Percentiles rank a stretch among this genome's conserved stretches.
Evolutionary conservation across 768 basidiomycete species (phyloP).

Genomic region (Cubamyces sp.): DNA sequence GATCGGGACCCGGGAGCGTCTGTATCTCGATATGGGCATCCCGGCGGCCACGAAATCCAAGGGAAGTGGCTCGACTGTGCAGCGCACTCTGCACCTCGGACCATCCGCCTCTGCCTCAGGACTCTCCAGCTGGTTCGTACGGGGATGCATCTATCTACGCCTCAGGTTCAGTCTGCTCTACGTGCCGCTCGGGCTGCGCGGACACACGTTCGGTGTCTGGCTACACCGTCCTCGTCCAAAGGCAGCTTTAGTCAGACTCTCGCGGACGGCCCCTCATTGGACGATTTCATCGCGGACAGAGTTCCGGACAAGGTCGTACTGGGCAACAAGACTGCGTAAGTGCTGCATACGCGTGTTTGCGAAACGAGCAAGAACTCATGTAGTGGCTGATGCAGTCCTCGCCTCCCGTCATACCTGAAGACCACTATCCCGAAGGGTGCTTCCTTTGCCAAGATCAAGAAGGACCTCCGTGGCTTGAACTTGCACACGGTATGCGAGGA

Average conservation of each 20-base stretch:
- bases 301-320: constrained; percentile 63
- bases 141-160: constrained; percentile 7
- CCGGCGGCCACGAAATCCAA: constrained; percentile 23
- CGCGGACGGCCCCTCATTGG: constrained; percentile 70
- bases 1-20: constrained; percentile 21
- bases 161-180: constrained; percentile 16
- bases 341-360: constrained; percentile 10
- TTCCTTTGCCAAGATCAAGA: constrained; percentile 92
- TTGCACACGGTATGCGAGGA: constrained; percentile 99
- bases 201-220: constrained; percentile 46
- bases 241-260: constrained; percentile 55
- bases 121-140: too few species aligned
- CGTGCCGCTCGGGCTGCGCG: constrained; percentile 23
- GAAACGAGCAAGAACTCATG: neutral
- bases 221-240: constrained; percentile 50
- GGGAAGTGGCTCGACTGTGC: neutral
- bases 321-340: constrained; percentile 72
- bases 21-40: neutral
- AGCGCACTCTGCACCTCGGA: neutral
- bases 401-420: constrained; percentile 86
- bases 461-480: constrained; percentile 87
- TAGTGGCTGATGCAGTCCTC: constrained; percentile 55
- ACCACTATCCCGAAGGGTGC: constrained; percentile 88
- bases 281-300: constrained; percentile 79
- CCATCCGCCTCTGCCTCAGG: constrained; percentile 2